These are phyloP conservation scores for Rubia peregrina DNA, from an alignment of 305 asterid genomes.

Conservation along the genomic window DNA sequence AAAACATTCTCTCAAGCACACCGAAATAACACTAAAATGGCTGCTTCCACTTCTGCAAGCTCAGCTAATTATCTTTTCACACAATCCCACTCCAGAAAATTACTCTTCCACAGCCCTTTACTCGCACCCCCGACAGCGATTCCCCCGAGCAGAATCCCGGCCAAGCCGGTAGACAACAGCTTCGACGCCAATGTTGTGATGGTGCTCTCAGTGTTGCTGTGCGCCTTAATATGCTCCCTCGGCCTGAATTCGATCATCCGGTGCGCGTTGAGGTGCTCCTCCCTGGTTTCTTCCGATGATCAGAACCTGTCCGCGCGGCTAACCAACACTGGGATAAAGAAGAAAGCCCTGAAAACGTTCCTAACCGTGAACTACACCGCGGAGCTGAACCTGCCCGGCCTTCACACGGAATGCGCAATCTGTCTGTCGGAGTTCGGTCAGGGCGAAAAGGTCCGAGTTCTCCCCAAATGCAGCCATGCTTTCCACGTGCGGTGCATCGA, in stretches of 20 bases:
- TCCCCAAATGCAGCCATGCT: constrained; percentile 74
- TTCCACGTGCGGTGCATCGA: constrained; percentile 73
- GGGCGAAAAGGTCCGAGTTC: constrained; percentile 51
- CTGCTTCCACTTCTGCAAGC: constrained; percentile 2
- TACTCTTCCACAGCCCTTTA: constrained; percentile 17
- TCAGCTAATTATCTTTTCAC: constrained; percentile 18
- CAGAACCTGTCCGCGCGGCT: constrained; percentile 17
- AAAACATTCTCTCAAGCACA: background rate
- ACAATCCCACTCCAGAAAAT: constrained; percentile 29
- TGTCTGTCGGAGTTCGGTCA: constrained; percentile 52
- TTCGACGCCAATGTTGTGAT: constrained; percentile 72
- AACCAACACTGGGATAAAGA: constrained; percentile 60
- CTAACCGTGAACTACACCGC: constrained; percentile 39
- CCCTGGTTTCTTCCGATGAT: constrained; percentile 18
- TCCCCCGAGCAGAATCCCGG: constrained; percentile 15
- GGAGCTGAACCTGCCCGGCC: constrained; percentile 35
- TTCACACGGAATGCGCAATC: constrained; percentile 57
- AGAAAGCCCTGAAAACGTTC: constrained; percentile 58
- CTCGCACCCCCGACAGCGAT: constrained; percentile 18
- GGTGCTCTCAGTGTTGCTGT: constrained; percentile 67
- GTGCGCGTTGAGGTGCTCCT: constrained; percentile 60
- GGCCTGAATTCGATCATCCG: constrained; percentile 65
- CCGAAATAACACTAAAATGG: background rate
- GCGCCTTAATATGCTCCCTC: constrained; percentile 79
- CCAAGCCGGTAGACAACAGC: constrained; percentile 22